phyloP scores from a whole-genome alignment of 495 filamentous ascomycete species.

The Letharia columbiana region DNA sequence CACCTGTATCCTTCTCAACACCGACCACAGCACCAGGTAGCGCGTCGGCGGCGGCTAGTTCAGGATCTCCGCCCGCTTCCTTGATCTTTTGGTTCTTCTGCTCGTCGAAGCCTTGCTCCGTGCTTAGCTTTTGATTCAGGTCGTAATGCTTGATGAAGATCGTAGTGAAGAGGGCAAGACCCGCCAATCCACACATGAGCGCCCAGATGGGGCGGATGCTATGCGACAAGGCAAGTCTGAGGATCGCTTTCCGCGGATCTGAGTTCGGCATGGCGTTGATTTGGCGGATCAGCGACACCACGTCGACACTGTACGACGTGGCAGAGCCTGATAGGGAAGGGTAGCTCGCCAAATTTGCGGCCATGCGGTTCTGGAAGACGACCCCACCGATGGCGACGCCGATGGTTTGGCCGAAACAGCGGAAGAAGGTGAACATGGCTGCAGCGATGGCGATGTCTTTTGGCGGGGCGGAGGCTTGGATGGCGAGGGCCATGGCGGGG shows the following conservation, averaged over 20 bases:
- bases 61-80: neutral
- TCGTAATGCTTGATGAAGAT: constrained; percentile 7
- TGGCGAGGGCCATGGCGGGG: constrained; percentile 32
- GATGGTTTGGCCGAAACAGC: constrained; percentile 46
- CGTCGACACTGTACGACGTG: constrained; percentile 31
- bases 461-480: constrained; percentile 42
- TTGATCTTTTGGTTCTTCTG: neutral
- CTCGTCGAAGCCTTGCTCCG: constrained; percentile 9
- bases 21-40: neutral
- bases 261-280: constrained; percentile 28
- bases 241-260: constrained; percentile 22
- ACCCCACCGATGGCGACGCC: constrained; percentile 48
- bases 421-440: constrained; percentile 49
- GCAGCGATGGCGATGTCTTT: constrained; percentile 45
- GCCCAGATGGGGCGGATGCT: constrained; percentile 30
- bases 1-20: neutral
- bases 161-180: neutral
- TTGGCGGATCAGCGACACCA: constrained; percentile 30
- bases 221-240: constrained; percentile 27
- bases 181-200: constrained; percentile 22
- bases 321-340: constrained; percentile 28
- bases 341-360: constrained; percentile 24
- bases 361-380: constrained; percentile 51
- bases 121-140: constrained; percentile 3
- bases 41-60: neutral